Base-by-base conservation (phyloP, 768 basidiomycete species). In the Tephrocybe sp. region DNA sequence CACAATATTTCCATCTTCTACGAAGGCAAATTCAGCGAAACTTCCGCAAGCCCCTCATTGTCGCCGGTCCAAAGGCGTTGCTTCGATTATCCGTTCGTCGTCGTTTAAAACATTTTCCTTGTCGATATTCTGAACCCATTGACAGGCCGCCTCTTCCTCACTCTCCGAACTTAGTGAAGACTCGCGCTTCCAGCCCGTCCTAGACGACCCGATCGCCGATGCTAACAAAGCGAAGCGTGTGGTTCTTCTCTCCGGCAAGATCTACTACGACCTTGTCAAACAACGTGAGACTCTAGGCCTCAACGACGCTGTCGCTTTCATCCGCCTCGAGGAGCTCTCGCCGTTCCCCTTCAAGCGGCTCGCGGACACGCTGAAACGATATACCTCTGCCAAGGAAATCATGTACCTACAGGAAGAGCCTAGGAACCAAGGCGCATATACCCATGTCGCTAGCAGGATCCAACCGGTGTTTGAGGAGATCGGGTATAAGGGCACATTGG, bases 1-100 rank as follows among this genome's bases (percentile, higher is more conserved):
- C 90, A 0, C 91, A 96, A 51, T 93, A 94, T 59, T 97, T 96
- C 81, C 94, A 97, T 65, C 75, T 96, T 1, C 74, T 97, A n/a
- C 76, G 94, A 48, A 76, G 93, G 42, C 94, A 96, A 66, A 81
- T 94, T 62, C 76, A 78, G 61, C 76, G 93, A 38, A 92, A 93
- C 57, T 95, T 86, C 70, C 76, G 93, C 50, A 94, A 91, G 64
- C 94, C 93, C 0, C 71, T 96, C 42, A 73, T 96, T 24, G 81
- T 97, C 5, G 88, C 89, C 10, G 86, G 82, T 3, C 93, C 94
- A 0, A 97, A 97, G 62, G 88, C 85, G 1, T 72, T 96, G 11
- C 72, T 95, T 9, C 79, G 93, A 20, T 74, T 90, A 17, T 73
- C 90, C 11, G 91, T 93, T 61, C 15, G 56, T 39, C 82, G 74